A percentile compares a stretch with the other conserved stretches of the same genome.
Conservation (phyloP, 2,329 filamentous ascomycete species). For the Trichoderma sp. region DNA sequence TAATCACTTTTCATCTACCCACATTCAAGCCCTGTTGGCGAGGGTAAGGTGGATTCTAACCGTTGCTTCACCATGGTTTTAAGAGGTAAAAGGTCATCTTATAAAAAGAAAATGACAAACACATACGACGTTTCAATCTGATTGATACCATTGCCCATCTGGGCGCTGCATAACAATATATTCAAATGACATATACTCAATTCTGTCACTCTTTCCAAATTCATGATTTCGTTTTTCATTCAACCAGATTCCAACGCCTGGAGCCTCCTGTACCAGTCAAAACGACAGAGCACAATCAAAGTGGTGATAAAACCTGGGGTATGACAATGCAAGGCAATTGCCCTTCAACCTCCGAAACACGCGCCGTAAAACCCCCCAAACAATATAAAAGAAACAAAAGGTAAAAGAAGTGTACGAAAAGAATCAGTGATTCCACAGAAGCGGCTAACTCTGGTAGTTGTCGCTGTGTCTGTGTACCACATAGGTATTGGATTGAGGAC, state of each 20-base stretch:
- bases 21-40: background rate
- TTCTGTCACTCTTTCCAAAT: background rate
- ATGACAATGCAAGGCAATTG: background rate
- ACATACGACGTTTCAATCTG: conserved; percentile 5
- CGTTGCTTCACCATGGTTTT: background rate
- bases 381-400: background rate
- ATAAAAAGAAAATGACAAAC: background rate
- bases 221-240: background rate
- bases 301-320: background rate
- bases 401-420: background rate
- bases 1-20: background rate
- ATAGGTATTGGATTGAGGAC: background rate
- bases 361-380: conserved; percentile 5
- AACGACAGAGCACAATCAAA: background rate
- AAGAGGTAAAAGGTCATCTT: background rate
- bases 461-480: background rate
- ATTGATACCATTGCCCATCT: background rate
- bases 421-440: background rate
- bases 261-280: background rate
- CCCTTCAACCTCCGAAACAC: background rate
- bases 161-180: background rate
- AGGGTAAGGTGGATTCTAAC: background rate
- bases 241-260: background rate
- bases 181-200: conserved; percentile 5
- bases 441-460: background rate